Percentiles rank a stretch among this genome's conserved stretches.
Conservation (phyloP, 2,329 filamentous ascomycete genomes). For the Tolypocladium nubicola region DNA sequence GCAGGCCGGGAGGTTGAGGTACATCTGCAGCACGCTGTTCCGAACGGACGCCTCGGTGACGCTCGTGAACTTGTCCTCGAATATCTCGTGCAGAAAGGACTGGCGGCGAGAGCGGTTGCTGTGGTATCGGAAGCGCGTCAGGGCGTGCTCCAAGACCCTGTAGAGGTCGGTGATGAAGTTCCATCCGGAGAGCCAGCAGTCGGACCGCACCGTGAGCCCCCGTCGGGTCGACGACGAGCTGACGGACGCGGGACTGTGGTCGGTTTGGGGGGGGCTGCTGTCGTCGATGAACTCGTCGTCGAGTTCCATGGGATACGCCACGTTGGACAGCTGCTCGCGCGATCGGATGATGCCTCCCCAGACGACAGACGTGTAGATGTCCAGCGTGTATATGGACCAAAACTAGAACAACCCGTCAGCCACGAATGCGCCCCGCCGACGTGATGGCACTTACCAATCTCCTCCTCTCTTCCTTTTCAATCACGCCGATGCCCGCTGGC, state of each 20-base stretch:
- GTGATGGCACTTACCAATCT: constrained; percentile 25
- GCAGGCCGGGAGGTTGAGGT: constrained; percentile 13
- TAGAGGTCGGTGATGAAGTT: constrained; percentile 48
- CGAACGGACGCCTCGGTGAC: constrained; percentile 9
- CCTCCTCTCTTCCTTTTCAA: constrained; percentile 35
- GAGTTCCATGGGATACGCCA: constrained; percentile 12
- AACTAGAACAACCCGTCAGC: constrained; percentile 18
- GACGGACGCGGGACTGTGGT: background rate
- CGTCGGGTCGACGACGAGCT: constrained; percentile 1
- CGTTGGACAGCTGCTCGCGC: constrained; percentile 12
- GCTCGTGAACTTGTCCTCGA: constrained; percentile 7
- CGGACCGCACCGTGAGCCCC: constrained; percentile 2
- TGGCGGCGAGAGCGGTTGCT: constrained; percentile 5
- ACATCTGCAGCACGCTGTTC: constrained; percentile 13
- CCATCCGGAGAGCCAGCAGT: constrained; percentile 43
- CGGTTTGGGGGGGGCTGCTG: background rate
- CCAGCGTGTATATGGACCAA: constrained; percentile 48
- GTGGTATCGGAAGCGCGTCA: constrained; percentile 13
- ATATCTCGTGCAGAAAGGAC: constrained; percentile 11
- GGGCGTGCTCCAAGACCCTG: constrained; percentile 41
- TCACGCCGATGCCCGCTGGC: constrained; percentile 30
- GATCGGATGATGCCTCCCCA: constrained; percentile 24
- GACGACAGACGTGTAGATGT: constrained; percentile 42
- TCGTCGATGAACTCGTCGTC: constrained; percentile 33
- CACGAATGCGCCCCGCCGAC: background rate